Conservation (phyloP, 2,329 filamentous ascomycete genomes). For the Arthrobotrys musiformis region DNA sequence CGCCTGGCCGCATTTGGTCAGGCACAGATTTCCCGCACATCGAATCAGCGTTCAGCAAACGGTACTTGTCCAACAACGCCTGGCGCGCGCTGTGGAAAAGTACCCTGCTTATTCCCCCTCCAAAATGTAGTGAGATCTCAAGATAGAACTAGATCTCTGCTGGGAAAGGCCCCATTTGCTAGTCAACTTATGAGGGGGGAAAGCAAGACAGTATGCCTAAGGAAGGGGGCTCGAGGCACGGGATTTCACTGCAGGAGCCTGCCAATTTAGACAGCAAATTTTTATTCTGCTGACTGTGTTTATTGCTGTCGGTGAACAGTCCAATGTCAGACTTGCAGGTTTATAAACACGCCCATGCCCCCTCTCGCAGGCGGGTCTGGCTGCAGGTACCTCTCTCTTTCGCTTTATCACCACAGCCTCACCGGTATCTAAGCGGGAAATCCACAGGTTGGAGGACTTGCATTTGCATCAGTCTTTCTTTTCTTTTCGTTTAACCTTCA, state of each 20-base stretch:
- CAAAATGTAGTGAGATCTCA: slow-evolving; percentile 30
- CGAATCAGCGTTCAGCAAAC: slow-evolving; percentile 27
- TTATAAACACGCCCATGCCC: slow-evolving; percentile 23
- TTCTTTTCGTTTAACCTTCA: neutral
- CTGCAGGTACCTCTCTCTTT: slow-evolving; percentile 17
- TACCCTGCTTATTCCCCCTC: neutral
- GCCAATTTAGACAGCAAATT: slow-evolving; percentile 1
- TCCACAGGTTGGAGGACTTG: slow-evolving; percentile 12
- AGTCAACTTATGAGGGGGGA: neutral
- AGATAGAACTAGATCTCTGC: slow-evolving; percentile 20
- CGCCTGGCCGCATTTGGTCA: slow-evolving; percentile 21
- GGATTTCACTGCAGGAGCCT: neutral
- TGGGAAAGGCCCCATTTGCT: neutral
- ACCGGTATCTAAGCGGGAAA: slow-evolving; percentile 24
- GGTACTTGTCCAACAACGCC: slow-evolving; percentile 24
- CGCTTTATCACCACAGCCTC: slow-evolving; percentile 25
- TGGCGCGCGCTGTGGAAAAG: slow-evolving; percentile 18
- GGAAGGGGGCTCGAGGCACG: slow-evolving; percentile 10
- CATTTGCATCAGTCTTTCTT: neutral
- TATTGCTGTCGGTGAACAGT: neutral
- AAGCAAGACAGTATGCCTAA: neutral
- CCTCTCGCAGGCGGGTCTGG: neutral
- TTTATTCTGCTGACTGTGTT: slow-evolving; percentile 13
- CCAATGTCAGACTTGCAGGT: slow-evolving; percentile 21
- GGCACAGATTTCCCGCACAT: neutral